Conservation (phyloP, 306 rosid genomes). For the Sicyos baderoa region DNA sequence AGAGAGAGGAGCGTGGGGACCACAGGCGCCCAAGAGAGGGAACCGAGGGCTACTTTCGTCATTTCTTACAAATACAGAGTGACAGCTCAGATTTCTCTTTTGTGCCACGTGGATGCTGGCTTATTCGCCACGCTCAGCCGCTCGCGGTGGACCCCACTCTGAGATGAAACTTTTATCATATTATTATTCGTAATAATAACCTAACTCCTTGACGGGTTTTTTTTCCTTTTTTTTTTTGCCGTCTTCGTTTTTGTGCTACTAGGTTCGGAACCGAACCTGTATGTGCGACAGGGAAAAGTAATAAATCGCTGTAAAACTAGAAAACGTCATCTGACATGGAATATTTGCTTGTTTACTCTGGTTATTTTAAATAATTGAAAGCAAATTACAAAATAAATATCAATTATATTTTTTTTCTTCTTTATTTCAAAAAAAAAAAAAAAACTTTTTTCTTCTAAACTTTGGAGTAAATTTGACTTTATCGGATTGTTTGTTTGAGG, state of each 20-base stretch:
- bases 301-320: background rate
- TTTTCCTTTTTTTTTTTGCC: background rate
- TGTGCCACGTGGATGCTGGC: conserved; percentile 46
- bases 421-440: no score
- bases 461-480: background rate
- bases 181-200: background rate
- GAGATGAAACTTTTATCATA: conserved; percentile 14
- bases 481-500: no score
- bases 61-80: background rate
- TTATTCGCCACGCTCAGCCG: no score
- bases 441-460: no score
- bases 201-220: background rate
- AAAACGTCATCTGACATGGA: background rate
- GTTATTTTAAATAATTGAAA: no score
- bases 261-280: no score
- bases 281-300: background rate
- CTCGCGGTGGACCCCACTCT: conserved; percentile 39
- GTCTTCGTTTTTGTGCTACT: background rate
- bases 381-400: no score
- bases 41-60: conserved; percentile 14
- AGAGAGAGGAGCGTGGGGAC: conserved; percentile 24
- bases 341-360: no score
- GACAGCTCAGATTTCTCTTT: conserved; percentile 35
- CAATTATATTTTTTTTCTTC: no score
- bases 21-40: conserved; percentile 15